phyloP scores from a whole-genome alignment of 345 rosid species.

The Gossypium australe region DNA sequence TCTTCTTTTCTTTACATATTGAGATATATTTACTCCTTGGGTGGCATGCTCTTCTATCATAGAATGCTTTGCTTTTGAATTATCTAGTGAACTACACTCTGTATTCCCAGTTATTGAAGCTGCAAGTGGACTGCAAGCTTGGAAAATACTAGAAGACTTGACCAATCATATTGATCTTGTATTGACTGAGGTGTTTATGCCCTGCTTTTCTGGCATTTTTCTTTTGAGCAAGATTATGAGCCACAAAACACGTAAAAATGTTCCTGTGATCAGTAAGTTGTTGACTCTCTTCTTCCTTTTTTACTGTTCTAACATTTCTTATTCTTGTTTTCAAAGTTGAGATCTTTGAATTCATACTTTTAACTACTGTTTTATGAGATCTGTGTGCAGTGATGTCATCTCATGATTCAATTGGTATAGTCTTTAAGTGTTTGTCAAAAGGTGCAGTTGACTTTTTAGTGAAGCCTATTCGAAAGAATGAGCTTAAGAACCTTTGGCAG shows the following conservation, averaged over 20 bases:
- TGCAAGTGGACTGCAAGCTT: constrained; percentile 56
- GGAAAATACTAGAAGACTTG: constrained; percentile 49
- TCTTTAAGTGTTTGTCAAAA: constrained; percentile 54
- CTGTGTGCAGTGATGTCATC: constrained; percentile 62
- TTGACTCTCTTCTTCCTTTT: neutral
- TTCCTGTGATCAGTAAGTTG: constrained; percentile 55
- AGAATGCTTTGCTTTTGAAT: neutral
- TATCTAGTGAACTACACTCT: neutral
- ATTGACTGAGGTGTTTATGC: constrained; percentile 56
- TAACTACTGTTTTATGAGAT: constrained; percentile 25
- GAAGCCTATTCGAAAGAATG: constrained; percentile 8
- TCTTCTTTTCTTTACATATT: neutral
- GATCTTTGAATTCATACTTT: constrained; percentile 14
- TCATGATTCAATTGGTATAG: constrained; percentile 46
- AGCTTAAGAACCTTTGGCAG: constrained; percentile 10
- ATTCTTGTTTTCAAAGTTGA: neutral
- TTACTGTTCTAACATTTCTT: neutral
- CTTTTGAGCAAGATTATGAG: constrained; percentile 54
- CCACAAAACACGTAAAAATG: constrained; percentile 46
- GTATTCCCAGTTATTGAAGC: constrained; percentile 36
- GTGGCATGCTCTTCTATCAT: neutral
- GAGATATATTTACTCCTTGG: neutral
- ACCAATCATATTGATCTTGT: constrained; percentile 48
- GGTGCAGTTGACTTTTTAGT: constrained; percentile 47
- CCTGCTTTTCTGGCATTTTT: constrained; percentile 46